Base-by-base conservation (phyloP, 208 protist species). In the Trypanosoma cruzi region DNA sequence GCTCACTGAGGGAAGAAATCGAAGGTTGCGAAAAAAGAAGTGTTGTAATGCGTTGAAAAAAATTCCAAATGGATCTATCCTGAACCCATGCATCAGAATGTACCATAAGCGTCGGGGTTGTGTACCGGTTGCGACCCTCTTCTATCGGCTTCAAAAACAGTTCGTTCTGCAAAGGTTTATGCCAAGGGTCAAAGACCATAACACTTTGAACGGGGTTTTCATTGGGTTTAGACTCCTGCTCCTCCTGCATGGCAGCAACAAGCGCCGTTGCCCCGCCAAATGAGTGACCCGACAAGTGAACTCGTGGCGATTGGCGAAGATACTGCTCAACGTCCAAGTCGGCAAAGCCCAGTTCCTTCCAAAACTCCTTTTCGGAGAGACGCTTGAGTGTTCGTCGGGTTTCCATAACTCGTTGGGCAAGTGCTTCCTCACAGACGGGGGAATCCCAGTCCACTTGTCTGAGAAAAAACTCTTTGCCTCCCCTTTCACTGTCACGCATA, bases 191-290 rank as follows among this genome's bases (percentile, higher is more conserved):
- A 62, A 82, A 82, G 1, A 71, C 75, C 54, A 83, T 68, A 6
- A 89, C 82, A 67, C 58, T 73, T 50, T 67, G 62, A 29, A 73
- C 28, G 55, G 52, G 1, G 49, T 50, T 16, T 82, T 37, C 40
- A 50, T n/a, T 60, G 26, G 34, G 14, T 18, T 36, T 20, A 28
- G 40, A 24, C 13, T 50, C 26, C 32, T 57, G 44, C 42, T 61
- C 52, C 57, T 84, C 80, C 36, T 85, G 46, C 20, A 89, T 59
- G 14, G 85, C 80, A 11, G 77, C 44, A 18, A 73, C 75, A 34
- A 96, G 67, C 10, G 65, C 84, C 8, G 91, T 89, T 7, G 91
- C 71, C 2, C 84, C 91, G 44, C 91, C 91, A 68, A 96, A 96
- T 42, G 90, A 96, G 68, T 96, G 90, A 6, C 90, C 90, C 6